A percentile compares a stretch with the other conserved stretches of the same genome.
Conservation (phyloP, 1,284 basidiomycete species). For the Fomitopsis pinicola region DNA sequence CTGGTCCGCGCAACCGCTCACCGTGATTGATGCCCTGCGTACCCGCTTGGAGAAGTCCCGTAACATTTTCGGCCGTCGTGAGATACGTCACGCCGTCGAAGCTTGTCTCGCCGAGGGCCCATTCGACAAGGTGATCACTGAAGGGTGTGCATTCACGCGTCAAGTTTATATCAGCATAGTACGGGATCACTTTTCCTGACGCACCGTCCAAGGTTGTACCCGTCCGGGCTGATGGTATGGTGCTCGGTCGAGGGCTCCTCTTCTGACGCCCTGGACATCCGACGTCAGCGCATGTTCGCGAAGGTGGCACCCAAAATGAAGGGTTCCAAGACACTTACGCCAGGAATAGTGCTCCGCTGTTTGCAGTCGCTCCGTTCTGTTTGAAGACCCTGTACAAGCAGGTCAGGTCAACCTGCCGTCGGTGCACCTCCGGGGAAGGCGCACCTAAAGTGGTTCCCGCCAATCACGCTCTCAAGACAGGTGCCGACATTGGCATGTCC, state of each 20-base stretch:
- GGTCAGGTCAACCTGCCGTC: not conserved
- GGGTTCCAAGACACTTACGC: slow-evolving; percentile 42
- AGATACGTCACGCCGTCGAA: slow-evolving; percentile 44
- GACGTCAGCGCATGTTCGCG: not conserved
- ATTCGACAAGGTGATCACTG: slow-evolving; percentile 42
- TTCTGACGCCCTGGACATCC: slow-evolving; percentile 44
- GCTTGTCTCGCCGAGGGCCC: slow-evolving; percentile 39
- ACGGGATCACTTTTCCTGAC: not conserved
- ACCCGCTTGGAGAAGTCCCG: slow-evolving; percentile 50
- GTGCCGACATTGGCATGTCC: slow-evolving; percentile 52
- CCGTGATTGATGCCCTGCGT: slow-evolving; percentile 44
- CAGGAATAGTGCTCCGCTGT: slow-evolving; percentile 65
- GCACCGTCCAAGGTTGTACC: slow-evolving; percentile 50
- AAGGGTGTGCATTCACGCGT: not conserved
- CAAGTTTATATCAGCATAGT: not conserved
- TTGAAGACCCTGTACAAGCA: slow-evolving; percentile 53
- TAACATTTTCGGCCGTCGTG: slow-evolving; percentile 42
- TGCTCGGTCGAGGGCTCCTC: slow-evolving; percentile 45
- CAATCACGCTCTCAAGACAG: slow-evolving; percentile 57
- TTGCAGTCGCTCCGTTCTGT: slow-evolving; percentile 60
- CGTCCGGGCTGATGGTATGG: slow-evolving; percentile 51
- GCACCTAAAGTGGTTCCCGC: slow-evolving; percentile 66
- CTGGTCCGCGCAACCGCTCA: slow-evolving; percentile 12
- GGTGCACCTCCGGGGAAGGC: not conserved
- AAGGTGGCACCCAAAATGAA: too few species aligned